A percentile compares a stretch with the other conserved stretches of the same genome.
phyloP scores from a whole-genome alignment of 2,329 filamentous ascomycete genomes.

The Aspergillus pseudonomiae region DNA sequence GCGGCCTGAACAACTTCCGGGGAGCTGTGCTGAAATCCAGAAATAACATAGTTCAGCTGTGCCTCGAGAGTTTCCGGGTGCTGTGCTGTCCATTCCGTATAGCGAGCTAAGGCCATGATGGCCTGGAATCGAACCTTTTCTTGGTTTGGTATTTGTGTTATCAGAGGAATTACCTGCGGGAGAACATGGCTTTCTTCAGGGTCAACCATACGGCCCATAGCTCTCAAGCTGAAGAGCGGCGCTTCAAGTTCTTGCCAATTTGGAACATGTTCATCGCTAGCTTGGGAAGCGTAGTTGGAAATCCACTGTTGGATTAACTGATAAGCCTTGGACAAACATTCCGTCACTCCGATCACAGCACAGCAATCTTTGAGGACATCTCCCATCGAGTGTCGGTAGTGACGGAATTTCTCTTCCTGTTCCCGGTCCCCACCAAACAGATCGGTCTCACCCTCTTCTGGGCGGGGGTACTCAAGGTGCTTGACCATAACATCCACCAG shows the following conservation, averaged over 20 bases:
- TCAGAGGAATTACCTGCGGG: slow-evolving; percentile 86
- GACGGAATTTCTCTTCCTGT: slow-evolving; percentile 93
- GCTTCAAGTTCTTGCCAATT: slow-evolving; percentile 97
- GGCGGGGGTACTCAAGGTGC: slow-evolving; percentile 82
- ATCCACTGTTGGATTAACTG: slow-evolving; percentile 87
- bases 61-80: slow-evolving; percentile 90
- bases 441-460: slow-evolving; percentile 76
- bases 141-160: slow-evolving; percentile 92
- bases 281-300: slow-evolving; percentile 75
- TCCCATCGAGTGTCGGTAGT: slow-evolving; percentile 96
- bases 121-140: slow-evolving; percentile 98
- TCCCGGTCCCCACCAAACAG: slow-evolving; percentile 95
- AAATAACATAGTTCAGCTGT: slow-evolving; percentile 94
- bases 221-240: slow-evolving; percentile 90
- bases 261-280: slow-evolving; percentile 73
- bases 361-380: slow-evolving; percentile 97
- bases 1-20: slow-evolving; percentile 90
- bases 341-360: slow-evolving; percentile 90
- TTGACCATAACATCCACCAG: slow-evolving; percentile 91
- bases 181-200: slow-evolving; percentile 84
- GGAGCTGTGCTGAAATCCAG: slow-evolving; percentile 84
- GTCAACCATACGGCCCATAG: slow-evolving; percentile 95
- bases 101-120: slow-evolving; percentile 94
- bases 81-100: slow-evolving; percentile 96
- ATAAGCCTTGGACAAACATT: slow-evolving; percentile 88